These are phyloP conservation scores for Apiotrichum laibachii DNA, from an alignment of 1,284 basidiomycete species.

Conservation along the genomic window DNA sequence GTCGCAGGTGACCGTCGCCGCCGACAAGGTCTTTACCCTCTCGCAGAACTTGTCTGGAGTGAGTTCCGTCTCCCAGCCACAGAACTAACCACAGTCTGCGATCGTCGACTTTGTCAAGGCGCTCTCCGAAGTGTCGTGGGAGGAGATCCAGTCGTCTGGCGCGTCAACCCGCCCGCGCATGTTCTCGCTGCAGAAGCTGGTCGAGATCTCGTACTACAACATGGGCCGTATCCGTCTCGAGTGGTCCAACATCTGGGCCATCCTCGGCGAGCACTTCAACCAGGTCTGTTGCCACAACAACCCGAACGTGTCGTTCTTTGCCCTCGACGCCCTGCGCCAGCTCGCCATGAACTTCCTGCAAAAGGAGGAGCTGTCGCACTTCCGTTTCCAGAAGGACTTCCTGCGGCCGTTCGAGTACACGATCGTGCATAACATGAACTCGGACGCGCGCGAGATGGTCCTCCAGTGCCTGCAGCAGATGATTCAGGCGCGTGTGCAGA, in stretches of 20 bases:
- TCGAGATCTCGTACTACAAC: constrained; percentile 99
- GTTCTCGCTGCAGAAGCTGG: constrained; percentile 97
- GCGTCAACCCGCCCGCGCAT: constrained; percentile 87
- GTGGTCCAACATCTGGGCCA: constrained; percentile 98
- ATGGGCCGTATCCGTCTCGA: constrained; percentile 98
- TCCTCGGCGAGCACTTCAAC: constrained; percentile 98
- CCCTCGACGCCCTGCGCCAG: constrained; percentile 95
- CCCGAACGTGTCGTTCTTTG: constrained; percentile 94
- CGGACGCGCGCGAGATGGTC: constrained; percentile 96
- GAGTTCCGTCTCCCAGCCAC: constrained; percentile 42
- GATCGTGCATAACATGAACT: constrained; percentile 93
- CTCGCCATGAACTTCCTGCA: constrained; percentile 98
- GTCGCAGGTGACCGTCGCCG: constrained; percentile 95
- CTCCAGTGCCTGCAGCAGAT: constrained; percentile 98
- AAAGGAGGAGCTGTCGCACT: constrained; percentile 96
- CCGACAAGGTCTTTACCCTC: constrained; percentile 98
- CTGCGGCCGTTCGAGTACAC: constrained; percentile 97
- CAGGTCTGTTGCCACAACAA: constrained; percentile 99
- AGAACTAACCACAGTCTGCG: constrained; percentile 64
- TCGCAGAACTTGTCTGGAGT: constrained; percentile 93
- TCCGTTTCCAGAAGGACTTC: constrained; percentile 99
- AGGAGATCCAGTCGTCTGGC: constrained; percentile 97
- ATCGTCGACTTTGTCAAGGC: constrained; percentile 98
- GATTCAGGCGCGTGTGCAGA: constrained; percentile 91
- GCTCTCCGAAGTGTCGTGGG: constrained; percentile 96